These are phyloP conservation scores for Zea luxurians DNA, from an alignment of 176 grass and related monocot species.

Conservation along the genomic window DNA sequence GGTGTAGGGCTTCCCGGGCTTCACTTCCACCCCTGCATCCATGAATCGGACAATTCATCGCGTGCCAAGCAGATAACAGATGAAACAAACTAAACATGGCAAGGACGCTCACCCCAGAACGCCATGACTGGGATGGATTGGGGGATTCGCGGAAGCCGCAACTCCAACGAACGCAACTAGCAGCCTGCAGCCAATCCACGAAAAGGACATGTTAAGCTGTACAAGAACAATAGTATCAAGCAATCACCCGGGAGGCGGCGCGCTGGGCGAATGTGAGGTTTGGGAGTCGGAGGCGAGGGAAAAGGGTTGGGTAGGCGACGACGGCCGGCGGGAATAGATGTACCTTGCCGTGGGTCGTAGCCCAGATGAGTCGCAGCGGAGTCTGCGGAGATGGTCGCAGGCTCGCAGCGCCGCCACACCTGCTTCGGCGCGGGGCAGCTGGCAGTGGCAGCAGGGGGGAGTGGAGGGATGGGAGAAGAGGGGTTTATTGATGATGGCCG, in stretches of 20 bases:
- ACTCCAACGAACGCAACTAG: not conserved
- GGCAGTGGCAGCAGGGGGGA: not conserved
- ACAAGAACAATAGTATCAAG: not conserved
- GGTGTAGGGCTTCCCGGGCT: conserved; percentile 74
- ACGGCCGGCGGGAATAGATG: too few species aligned
- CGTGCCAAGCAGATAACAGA: not conserved
- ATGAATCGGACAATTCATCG: not conserved
- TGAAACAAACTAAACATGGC: not conserved
- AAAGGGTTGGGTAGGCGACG: not conserved
- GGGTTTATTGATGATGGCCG: conserved; percentile 5
- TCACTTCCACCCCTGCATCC: conserved; percentile 79
- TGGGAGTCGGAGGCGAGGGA: not conserved
- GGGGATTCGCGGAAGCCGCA: not conserved
- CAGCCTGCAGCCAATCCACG: not conserved
- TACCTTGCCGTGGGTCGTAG: not conserved
- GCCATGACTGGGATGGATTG: not conserved
- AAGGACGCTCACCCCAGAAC: conserved; percentile 28
- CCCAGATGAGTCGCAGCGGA: too few species aligned
- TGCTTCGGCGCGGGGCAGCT: not conserved
- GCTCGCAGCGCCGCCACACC: not conserved
- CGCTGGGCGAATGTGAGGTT: not conserved
- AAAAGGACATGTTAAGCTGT: not conserved
- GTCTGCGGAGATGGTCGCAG: not conserved
- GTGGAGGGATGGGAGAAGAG: not conserved
- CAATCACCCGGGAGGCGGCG: not conserved